Percentiles rank a stretch among this genome's conserved stretches.
These are phyloP conservation scores for Eucalyptus albens DNA, from an alignment of 345 rosid genomes.

Conservation along the genomic window DNA sequence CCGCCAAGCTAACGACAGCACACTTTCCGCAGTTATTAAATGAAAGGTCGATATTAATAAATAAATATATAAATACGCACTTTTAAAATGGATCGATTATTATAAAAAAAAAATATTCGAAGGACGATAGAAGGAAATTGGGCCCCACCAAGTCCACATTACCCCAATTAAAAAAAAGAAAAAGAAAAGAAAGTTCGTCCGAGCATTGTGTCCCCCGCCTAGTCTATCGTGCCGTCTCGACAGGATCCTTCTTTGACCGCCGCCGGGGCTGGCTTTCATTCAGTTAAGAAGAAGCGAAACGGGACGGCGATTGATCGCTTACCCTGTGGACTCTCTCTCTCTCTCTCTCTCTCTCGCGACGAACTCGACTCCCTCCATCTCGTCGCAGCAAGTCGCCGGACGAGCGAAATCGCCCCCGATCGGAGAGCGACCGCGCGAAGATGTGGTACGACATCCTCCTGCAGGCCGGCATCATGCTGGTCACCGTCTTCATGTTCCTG, in stretches of 20 bases:
- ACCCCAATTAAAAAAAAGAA: background rate
- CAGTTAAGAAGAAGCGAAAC: background rate
- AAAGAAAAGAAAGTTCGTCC: background rate
- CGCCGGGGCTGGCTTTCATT: background rate
- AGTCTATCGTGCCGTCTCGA: background rate
- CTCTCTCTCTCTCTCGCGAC: background rate
- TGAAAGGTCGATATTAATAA: background rate
- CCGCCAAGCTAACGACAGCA: background rate
- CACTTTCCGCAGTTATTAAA: background rate
- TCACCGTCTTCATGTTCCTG: slow-evolving; percentile 31
- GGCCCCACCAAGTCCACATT: background rate
- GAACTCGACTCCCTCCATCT: background rate
- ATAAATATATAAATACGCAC: background rate
- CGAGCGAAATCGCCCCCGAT: background rate
- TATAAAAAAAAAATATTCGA: background rate
- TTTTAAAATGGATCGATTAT: background rate
- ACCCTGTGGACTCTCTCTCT: background rate
- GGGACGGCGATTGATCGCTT: background rate
- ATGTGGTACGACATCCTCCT: slow-evolving; percentile 41
- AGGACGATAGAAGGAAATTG: background rate
- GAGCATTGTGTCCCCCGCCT: background rate
- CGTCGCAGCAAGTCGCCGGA: background rate
- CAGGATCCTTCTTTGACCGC: background rate
- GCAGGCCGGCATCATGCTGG: slow-evolving; percentile 33
- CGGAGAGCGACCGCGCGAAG: background rate